phyloP scores from a whole-genome alignment of 345 rosid genomes.

The Sapria himalayana region DNA sequence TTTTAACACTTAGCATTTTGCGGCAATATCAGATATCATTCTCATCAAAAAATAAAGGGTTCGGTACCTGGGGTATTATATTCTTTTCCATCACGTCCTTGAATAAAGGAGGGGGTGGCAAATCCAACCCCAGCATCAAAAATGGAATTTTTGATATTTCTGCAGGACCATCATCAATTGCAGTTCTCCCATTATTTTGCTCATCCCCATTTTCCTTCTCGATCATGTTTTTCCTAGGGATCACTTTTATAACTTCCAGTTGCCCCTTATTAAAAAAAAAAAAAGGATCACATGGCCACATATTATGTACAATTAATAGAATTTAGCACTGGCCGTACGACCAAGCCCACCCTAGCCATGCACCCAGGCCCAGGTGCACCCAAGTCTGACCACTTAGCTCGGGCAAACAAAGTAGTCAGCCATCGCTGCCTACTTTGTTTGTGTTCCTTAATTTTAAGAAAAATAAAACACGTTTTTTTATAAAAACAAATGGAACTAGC shows the following conservation, averaged over 20 bases:
- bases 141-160: slow-evolving; percentile 76
- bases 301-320: neutral
- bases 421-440: too few relatives aligned
- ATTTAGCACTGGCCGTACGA: too few relatives aligned
- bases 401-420: too few relatives aligned
- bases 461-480: too few relatives aligned
- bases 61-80: slow-evolving; percentile 84
- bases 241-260: slow-evolving; percentile 68
- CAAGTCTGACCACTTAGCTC: too few relatives aligned
- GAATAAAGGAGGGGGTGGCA: slow-evolving; percentile 96
- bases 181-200: slow-evolving; percentile 18
- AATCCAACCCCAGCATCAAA: slow-evolving; percentile 92
- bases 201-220: slow-evolving; percentile 24
- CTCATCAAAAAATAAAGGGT: neutral
- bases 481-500: too few relatives aligned
- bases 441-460: too few relatives aligned
- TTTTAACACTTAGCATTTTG: too few relatives aligned
- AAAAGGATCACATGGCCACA: slow-evolving; percentile 6
- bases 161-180: slow-evolving; percentile 9
- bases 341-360: too few relatives aligned
- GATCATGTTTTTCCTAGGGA: slow-evolving; percentile 25
- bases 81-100: slow-evolving; percentile 98
- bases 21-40: too few relatives aligned
- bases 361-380: too few relatives aligned
- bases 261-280: slow-evolving; percentile 43